Evolutionary conservation across 805 yeast genomes (phyloP), one percentile per base, ranked within the genome.

Genomic region (Kluyveromyces starmeri): DNA sequence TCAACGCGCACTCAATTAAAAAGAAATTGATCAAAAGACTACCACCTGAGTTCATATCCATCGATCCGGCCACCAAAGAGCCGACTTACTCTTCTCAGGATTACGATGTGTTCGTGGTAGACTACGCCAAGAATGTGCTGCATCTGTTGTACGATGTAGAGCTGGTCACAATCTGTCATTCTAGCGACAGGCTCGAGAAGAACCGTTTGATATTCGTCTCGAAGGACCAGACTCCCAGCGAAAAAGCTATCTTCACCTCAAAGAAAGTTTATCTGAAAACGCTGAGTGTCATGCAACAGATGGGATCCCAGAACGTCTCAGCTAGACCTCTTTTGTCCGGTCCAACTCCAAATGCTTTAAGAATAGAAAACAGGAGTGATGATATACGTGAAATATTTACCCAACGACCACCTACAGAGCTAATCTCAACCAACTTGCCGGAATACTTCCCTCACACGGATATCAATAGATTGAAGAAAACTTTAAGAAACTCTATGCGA

Each of bases 391-490:
- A 60, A 30, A 53, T 83, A 39, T 78, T 79, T 56, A 94, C 94
- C 16, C 95, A 84, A 55, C 68, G 98, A 50, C 98, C 98, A 5
- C 88, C 97, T 1, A 78, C 92, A 40, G 94, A 85, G 51, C 70
- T 88, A 46, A 92, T 89, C 41, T 83, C 96, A 2, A 77, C 88
- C 2, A 85, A 89, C 50, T 63, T 89, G 43, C 79, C 86, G 2
- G 95, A 88, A 43, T 89, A 83, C 55, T 92, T 92, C 66, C 98
- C 98, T 0, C 80, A 78, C 25, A 78, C 94, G 0, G 78, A 74
- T 16, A 71, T 75, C 34, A 67, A 70, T 28, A 79, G 79, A 38
- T 67, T 92, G 42, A 81, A 81, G 41, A 77, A 79, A 37, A 88
- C 95, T 2, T 72, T 88, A 28, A 64, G 94, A 14, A 86, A 84